Percentiles rank a stretch among this genome's conserved stretches.
phyloP scores from a whole-genome alignment of 352 stramenopile genomes.

The Globisporangium radiosum region DNA sequence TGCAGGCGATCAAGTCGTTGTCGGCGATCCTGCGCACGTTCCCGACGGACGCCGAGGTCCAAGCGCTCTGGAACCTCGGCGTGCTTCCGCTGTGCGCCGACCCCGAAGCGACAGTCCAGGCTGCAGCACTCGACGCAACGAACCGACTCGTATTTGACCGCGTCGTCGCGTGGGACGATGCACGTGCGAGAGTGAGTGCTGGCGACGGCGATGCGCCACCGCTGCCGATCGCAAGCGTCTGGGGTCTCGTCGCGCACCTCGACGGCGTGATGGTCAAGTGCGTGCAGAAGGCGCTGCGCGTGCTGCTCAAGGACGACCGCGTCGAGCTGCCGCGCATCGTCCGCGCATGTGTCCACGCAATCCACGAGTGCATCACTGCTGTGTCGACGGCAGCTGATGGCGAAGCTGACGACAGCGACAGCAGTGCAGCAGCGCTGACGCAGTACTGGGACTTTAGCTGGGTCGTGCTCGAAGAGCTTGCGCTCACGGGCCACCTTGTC shows the following conservation, averaged over 20 bases:
- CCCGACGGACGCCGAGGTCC: conserved; percentile 53
- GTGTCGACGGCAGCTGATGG: conserved; percentile 26
- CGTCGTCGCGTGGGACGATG: conserved; percentile 51
- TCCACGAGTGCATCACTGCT: conserved; percentile 43
- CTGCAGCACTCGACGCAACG: conserved; percentile 47
- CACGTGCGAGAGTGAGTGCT: conserved; percentile 23
- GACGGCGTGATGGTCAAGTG: conserved; percentile 76
- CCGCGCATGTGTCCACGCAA: conserved; percentile 52
- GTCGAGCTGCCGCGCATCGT: conserved; percentile 49
- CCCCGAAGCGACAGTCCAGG: conserved; percentile 68
- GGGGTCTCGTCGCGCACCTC: conserved; percentile 59
- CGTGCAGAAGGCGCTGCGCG: conserved; percentile 60
- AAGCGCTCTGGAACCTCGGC: conserved; percentile 79
- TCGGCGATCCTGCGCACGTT: conserved; percentile 73
- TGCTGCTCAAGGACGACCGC: conserved; percentile 63
- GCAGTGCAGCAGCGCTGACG: conserved; percentile 20
- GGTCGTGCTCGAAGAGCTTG: conserved; percentile 76
- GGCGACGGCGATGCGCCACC: conserved; percentile 2
- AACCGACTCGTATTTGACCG: conserved; percentile 62
- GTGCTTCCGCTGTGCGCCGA: conserved; percentile 81
- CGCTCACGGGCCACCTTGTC: conserved; percentile 48
- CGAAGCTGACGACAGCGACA: conserved; percentile 28
- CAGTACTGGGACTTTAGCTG: conserved; percentile 79
- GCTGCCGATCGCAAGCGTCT: conserved; percentile 30
- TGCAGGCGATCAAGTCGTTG: conserved; percentile 79